Evolutionary conservation across 805 yeast genomes (phyloP).

Genomic region (Trichomonascus vanleenenianus): DNA sequence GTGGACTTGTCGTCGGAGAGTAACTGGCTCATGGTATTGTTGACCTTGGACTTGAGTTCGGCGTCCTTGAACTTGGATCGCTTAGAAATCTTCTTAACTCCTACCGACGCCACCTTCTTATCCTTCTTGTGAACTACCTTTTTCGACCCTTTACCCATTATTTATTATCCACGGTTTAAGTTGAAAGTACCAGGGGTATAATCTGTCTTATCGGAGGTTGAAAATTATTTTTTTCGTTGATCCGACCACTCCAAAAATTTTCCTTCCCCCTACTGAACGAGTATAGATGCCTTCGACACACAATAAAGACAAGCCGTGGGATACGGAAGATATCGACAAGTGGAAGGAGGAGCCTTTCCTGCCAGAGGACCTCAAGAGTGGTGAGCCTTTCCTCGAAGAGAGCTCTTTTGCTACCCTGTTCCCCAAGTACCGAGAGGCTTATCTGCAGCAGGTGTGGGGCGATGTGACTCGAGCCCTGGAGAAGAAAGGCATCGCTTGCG

Average conservation of each 20-base stretch:
- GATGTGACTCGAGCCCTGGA: conserved; percentile 81
- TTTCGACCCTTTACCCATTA: not conserved
- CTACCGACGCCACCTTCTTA: not conserved
- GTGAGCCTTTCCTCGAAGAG: conserved; percentile 89
- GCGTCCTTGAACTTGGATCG: not conserved
- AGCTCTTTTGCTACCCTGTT: conserved; percentile 90
- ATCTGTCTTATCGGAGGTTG: not conserved
- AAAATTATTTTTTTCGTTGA: not conserved
- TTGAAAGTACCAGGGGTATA: no score
- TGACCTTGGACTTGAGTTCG: not conserved
- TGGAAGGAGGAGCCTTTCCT: conserved; percentile 86
- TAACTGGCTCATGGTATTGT: no score
- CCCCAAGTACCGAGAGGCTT: conserved; percentile 93
- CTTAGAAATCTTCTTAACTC: not conserved
- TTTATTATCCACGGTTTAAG: not conserved
- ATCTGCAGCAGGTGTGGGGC: conserved; percentile 84
- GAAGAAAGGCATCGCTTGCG: conserved; percentile 66
- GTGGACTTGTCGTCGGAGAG: not conserved
- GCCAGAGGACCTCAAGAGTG: conserved; percentile 82
- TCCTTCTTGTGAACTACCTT: not conserved
- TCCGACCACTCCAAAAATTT: not conserved
- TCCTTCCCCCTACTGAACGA: not conserved
- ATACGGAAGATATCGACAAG: conserved; percentile 87
- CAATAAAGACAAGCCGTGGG: conserved; percentile 97
- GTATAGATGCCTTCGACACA: conserved; percentile 83